Conservation (phyloP, 768 basidiomycete genomes). For the Rhizopogon rudus region DNA sequence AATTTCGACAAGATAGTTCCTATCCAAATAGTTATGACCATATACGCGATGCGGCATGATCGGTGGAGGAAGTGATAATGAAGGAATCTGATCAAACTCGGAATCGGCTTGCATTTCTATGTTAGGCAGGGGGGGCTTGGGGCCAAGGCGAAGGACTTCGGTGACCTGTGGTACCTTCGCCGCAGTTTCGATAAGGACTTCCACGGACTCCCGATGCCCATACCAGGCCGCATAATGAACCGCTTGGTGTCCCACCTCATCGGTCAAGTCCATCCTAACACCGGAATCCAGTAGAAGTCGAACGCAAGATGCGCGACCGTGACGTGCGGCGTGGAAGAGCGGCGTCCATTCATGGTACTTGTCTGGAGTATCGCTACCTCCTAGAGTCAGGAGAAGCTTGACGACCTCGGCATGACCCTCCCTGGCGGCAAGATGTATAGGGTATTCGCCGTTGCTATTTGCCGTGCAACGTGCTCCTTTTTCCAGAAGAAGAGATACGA, state of each 20-base stretch:
- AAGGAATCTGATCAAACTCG: conserved; percentile 90
- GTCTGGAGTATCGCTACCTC: conserved; percentile 84
- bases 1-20: conserved; percentile 79
- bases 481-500: conserved; percentile 71
- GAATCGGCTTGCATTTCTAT: conserved; percentile 41
- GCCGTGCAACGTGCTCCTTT: conserved; percentile 75
- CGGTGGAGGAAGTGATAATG: conserved; percentile 92
- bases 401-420: conserved; percentile 90
- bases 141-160: conserved; percentile 10
- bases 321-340: conserved; percentile 89
- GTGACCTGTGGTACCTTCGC: conserved; percentile 13
- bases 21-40: conserved; percentile 93
- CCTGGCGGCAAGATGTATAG: conserved; percentile 92
- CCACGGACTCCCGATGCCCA: conserved; percentile 71
- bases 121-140: conserved; percentile 17
- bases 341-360: conserved; percentile 99
- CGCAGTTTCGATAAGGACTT: conserved; percentile 46
- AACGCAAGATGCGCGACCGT: conserved; percentile 74
- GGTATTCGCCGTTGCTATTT: conserved; percentile 95
- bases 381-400: conserved; percentile 62
- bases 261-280: conserved; percentile 65
- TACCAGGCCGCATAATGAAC: conserved; percentile 98
- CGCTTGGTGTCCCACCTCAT: conserved; percentile 82
- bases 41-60: conserved; percentile 98
- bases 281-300: conserved; percentile 76